Evolutionary conservation across 352 stramenopile species (phyloP), one percentile per base, ranked within the genome.

Genomic region (Pythium phragmitis): DNA sequence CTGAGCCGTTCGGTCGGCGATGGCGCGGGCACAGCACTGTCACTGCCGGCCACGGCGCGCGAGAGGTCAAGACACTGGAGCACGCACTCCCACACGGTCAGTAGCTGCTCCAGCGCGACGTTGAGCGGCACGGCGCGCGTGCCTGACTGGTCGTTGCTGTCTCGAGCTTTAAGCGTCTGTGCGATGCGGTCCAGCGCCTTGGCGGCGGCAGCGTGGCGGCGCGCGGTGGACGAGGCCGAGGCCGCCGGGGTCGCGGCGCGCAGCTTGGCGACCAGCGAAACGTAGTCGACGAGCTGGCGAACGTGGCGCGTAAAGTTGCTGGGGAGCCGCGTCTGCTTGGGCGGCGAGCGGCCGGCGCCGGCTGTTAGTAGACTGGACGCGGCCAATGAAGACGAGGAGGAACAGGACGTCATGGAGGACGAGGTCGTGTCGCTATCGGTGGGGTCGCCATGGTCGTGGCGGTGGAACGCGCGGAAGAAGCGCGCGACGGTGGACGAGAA

Each of bases 41-140:
- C 16, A 12, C 13, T 47, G 34, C 14, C 9, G 1, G 51, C 11
- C 5, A 45, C 45, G 17, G 50, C 37, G 34, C 50, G 60, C 11
- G 43, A 45, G 14, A 65, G 57, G 11, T 79, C 70, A 1, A 91
- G 54, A 46, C 84, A 78, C 65, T 80, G 72, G 12, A 87, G 67
- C 48, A 79, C 64, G 65, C 74, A 77, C 4, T 79, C 67, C 82
- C 82, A 91, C n/a, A 89, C 68, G 66, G 77, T 68, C 7, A 89
- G 64, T 57, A 89, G 71, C 28, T 75, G 67, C 39, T 81, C 75
- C 13, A 67, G 63, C 2, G 70, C 74, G 55, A 54, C 71, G 49
- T 77, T 72, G 6, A 86, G 30, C 3, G 76, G 59, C 42, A 86
- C 53, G 6, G 63, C 36, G 36, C 63, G 67, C 14, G 47, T 72